phyloP scores from a whole-genome alignment of 495 filamentous ascomycete species.

The Cryomyces antarcticus region DNA sequence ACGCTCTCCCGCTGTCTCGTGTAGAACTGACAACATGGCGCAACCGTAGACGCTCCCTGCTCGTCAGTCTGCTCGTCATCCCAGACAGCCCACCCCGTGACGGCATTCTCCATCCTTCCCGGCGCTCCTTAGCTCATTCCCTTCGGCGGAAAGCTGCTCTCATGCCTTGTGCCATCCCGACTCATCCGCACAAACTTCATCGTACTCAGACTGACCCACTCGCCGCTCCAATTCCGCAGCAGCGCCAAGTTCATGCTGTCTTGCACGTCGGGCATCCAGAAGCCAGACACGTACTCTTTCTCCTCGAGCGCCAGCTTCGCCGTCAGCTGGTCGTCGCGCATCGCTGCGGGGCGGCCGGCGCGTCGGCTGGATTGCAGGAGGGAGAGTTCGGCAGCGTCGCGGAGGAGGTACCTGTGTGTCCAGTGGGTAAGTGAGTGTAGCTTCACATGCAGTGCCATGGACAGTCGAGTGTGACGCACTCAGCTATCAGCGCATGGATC shows the following conservation, averaged over 20 bases:
- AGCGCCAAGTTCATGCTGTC: constrained; percentile 30
- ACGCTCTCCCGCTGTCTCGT: no score
- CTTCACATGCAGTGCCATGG: constrained; percentile 20
- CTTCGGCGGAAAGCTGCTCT: constrained; percentile 19
- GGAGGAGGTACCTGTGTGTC: constrained; percentile 43
- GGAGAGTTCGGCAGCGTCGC: constrained; percentile 55
- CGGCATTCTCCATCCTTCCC: no score
- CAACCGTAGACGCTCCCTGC: no score
- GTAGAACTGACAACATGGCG: no score
- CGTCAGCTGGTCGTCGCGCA: constrained; percentile 53
- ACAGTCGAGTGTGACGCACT: neutral
- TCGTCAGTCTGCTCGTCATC: no score
- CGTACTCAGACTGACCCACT: constrained; percentile 36
- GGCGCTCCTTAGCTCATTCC: neutral
- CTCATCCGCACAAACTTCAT: constrained; percentile 30
- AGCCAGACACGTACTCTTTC: constrained; percentile 68
- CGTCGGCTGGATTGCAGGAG: constrained; percentile 55
- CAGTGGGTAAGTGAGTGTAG: constrained; percentile 34
- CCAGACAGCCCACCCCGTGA: no score
- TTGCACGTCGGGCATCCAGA: constrained; percentile 48
- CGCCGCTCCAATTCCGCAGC: constrained; percentile 38
- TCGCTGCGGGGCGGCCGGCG: constrained; percentile 59
- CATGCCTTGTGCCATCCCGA: constrained; percentile 10
- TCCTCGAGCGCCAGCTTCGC: constrained; percentile 49
- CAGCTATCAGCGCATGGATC: neutral